Percentiles rank a stretch among this genome's conserved stretches.
These are phyloP conservation scores for Astrocystis sublimbata DNA, from an alignment of 495 filamentous ascomycete genomes.

Conservation along the genomic window DNA sequence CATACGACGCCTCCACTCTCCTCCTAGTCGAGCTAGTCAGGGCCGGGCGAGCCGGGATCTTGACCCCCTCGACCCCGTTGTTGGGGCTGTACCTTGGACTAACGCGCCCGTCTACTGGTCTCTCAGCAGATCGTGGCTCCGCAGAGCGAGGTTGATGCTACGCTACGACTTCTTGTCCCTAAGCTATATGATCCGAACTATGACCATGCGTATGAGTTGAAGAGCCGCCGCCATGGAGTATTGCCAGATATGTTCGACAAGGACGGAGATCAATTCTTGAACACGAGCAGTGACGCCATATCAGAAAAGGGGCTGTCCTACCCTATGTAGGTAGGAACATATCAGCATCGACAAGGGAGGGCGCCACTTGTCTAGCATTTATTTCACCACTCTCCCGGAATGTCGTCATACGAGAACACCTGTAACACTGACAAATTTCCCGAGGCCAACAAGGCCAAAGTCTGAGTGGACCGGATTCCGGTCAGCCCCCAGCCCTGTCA, in stretches of 20 bases:
- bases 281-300: conserved; percentile 17
- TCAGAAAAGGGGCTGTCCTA: conserved; percentile 6
- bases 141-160: conserved; percentile 5
- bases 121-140: conserved; percentile 8
- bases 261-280: neutral
- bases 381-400: neutral
- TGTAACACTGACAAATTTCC: neutral
- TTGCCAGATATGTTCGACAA: neutral
- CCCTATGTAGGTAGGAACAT: neutral
- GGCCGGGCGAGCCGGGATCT: no score
- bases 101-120: neutral
- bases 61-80: neutral
- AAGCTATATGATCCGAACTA: conserved; percentile 6
- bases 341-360: neutral
- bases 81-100: conserved; percentile 18
- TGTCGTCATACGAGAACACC: conserved; percentile 18
- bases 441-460: neutral
- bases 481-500: conserved; percentile 4
- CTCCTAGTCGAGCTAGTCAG: conserved; percentile 6
- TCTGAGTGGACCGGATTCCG: conserved; percentile 7
- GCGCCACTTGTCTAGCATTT: conserved; percentile 5
- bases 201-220: neutral
- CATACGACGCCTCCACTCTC: conserved; percentile 5
- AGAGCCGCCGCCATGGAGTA: neutral
- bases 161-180: conserved; percentile 1